phyloP scores from a whole-genome alignment of 2,329 filamentous ascomycete species.

The Byssoonygena ceratinophila region DNA sequence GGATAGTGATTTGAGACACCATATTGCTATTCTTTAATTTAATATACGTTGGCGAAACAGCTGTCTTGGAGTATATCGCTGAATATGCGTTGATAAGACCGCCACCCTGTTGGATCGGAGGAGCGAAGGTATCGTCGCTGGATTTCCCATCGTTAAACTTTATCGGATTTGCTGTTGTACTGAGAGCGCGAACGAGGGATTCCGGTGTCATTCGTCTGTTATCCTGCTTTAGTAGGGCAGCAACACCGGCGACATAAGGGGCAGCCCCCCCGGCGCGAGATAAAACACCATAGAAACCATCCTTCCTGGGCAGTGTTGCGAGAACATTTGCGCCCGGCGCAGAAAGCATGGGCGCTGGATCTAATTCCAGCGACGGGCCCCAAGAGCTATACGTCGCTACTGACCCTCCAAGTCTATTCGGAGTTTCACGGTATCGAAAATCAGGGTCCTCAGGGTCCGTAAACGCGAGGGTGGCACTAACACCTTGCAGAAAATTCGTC shows the following conservation, averaged over 20 bases:
- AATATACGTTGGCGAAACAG: not conserved
- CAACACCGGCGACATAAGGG: constrained; percentile 11
- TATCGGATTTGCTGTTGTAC: constrained; percentile 1
- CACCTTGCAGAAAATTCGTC: constrained; percentile 1
- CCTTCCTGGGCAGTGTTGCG: constrained; percentile 3
- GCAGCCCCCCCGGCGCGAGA: constrained; percentile 5
- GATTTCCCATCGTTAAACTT: constrained; percentile 5
- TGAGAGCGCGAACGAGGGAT: not conserved
- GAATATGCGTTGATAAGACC: constrained; percentile 10
- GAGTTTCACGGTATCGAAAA: not conserved
- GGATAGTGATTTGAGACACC: not conserved
- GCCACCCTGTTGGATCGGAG: constrained; percentile 11
- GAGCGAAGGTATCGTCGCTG: constrained; percentile 1
- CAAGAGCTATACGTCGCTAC: constrained; percentile 47
- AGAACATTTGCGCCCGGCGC: constrained; percentile 8
- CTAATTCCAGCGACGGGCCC: constrained; percentile 39
- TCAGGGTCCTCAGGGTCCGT: not conserved
- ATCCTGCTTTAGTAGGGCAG: constrained; percentile 8
- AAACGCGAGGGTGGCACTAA: constrained; percentile 1
- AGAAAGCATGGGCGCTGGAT: constrained; percentile 4
- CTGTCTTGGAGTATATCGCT: constrained; percentile 1
- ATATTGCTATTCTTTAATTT: not conserved
- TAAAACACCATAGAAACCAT: constrained; percentile 9
- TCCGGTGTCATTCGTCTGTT: constrained; percentile 1
- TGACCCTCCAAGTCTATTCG: constrained; percentile 39